phyloP scores from a whole-genome alignment of 2,329 filamentous ascomycete species.

The Neoarthrinium moseri region DNA sequence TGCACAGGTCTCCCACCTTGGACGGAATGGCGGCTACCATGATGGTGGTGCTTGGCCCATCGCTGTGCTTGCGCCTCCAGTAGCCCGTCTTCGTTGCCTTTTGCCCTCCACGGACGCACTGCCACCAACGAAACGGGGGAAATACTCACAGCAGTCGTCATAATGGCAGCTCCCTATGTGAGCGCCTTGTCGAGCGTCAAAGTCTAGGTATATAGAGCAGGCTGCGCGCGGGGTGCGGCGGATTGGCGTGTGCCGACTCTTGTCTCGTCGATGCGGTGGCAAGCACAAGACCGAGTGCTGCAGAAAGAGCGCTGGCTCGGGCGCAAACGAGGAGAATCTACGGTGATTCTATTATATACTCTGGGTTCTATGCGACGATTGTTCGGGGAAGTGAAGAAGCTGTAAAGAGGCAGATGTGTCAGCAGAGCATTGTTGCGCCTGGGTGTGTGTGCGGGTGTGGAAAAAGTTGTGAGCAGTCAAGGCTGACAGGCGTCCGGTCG shows the following conservation, averaged over 20 bases:
- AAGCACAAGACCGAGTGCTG: no score
- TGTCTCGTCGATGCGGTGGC: no score
- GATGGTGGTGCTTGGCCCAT: no score
- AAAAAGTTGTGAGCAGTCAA: background rate
- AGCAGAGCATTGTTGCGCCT: conserved; percentile 1
- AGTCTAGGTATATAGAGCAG: background rate
- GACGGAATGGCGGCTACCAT: no score
- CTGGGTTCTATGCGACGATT: background rate
- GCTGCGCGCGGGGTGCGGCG: no score
- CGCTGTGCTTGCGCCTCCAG: no score
- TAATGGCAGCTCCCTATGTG: conserved; percentile 13
- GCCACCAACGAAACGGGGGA: background rate
- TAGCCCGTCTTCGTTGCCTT: no score
- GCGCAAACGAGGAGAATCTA: background rate
- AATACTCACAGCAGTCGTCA: conserved; percentile 25
- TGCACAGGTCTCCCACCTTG: no score
- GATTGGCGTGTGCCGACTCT: no score
- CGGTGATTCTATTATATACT: background rate
- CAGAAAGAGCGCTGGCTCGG: no score
- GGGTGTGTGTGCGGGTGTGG: background rate
- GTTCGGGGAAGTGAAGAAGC: background rate
- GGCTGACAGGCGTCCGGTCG: background rate
- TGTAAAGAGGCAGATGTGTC: background rate
- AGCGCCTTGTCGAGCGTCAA: background rate
- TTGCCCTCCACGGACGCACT: no score